Conservation (phyloP, 768 basidiomycete genomes). For the Strobilomyces confusus region DNA sequence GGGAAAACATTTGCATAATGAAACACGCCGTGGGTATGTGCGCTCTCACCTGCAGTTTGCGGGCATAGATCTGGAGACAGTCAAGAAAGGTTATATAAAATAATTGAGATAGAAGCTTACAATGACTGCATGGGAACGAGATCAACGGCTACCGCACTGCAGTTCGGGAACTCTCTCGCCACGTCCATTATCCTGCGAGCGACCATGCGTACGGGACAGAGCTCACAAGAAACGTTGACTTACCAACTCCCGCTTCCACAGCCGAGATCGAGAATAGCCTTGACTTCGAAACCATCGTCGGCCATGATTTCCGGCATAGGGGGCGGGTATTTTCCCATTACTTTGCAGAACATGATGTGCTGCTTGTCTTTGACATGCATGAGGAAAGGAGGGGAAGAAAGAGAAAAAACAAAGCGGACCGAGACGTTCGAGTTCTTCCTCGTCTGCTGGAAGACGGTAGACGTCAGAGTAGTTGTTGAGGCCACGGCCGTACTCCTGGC, state of each 20-base stretch:
- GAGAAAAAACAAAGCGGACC: conserved; percentile 37
- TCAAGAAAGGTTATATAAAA: conserved; percentile 17
- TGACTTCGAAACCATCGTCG: conserved; percentile 54
- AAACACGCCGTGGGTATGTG: too few relatives aligned
- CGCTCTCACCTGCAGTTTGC: conserved; percentile 63
- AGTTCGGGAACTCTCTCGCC: conserved; percentile 68
- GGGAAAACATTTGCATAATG: too few relatives aligned
- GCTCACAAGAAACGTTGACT: conserved; percentile 10
- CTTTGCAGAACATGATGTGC: conserved; percentile 56
- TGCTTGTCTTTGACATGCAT: conserved; percentile 51
- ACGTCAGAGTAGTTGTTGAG: conserved; percentile 78
- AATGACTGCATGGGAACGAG: conserved; percentile 73
- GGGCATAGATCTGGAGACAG: conserved; percentile 53
- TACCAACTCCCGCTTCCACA: conserved; percentile 80
- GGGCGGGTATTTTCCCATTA: conserved; percentile 67
- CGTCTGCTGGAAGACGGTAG: conserved; percentile 74
- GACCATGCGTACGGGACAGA: conserved; percentile 6
- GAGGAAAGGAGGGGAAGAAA: conserved; percentile 9
- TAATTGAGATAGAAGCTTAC: conserved; percentile 38
- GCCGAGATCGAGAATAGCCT: conserved; percentile 69
- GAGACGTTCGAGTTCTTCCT: conserved; percentile 68
- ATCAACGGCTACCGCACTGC: conserved; percentile 69
- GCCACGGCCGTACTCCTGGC: conserved; percentile 62
- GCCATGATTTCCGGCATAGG: conserved; percentile 55
- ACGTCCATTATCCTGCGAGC: conserved; percentile 66